Evolutionary conservation across 331 rosid species (phyloP).

Genomic region (Phaseolus coccineus): DNA sequence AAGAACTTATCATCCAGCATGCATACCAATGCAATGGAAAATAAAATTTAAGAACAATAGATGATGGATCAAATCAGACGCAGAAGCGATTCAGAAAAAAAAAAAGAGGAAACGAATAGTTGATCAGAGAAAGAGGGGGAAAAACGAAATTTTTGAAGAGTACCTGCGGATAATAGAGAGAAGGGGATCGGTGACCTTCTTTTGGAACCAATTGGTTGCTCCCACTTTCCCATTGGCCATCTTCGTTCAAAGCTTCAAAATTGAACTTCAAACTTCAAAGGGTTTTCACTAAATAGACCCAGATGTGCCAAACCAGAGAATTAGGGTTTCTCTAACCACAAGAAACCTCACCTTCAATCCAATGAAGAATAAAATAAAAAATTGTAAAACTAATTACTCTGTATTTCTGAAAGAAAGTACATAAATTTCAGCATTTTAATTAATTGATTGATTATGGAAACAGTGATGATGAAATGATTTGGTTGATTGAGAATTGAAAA

Average conservation of each 20-base stretch:
- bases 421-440: neutral
- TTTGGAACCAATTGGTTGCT: constrained; percentile 62
- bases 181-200: constrained; percentile 75
- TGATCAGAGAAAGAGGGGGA: neutral
- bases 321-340: constrained; percentile 33
- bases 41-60: neutral
- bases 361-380: neutral
- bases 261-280: neutral
- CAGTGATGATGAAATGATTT: neutral
- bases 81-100: neutral
- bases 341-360: constrained; percentile 25
- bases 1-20: neutral
- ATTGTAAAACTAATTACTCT: neutral
- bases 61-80: neutral
- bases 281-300: constrained; percentile 6
- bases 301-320: constrained; percentile 33
- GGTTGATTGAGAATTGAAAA: neutral
- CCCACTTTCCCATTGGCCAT: constrained; percentile 50
- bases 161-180: constrained; percentile 74
- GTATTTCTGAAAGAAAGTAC: neutral
- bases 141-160: constrained; percentile 8
- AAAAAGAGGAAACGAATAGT: neutral
- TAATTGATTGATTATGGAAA: neutral
- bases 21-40: neutral
- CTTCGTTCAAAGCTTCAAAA: constrained; percentile 35